Evolutionary conservation across 2,329 filamentous ascomycete species (phyloP).

Genomic region (Fusarium miscanthi): DNA sequence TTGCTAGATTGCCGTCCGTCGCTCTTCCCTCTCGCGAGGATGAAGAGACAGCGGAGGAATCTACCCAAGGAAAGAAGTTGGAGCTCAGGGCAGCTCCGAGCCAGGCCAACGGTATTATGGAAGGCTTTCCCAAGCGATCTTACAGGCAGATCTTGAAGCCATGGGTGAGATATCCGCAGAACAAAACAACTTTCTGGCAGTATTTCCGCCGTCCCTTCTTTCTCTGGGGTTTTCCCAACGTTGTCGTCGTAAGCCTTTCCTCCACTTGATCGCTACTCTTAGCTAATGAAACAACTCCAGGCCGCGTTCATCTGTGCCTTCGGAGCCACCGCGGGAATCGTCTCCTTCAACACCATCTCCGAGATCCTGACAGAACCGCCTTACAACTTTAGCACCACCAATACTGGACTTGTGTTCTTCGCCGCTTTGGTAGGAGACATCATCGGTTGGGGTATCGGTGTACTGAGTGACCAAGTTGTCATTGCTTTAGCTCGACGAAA

Average conservation of each 20-base stretch:
- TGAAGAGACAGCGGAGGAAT: not conserved
- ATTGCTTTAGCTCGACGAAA: not conserved
- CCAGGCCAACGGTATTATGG: rapidly evolving
- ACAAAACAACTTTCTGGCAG: not conserved
- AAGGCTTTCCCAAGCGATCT: not conserved
- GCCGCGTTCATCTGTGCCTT: not conserved
- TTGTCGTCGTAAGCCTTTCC: not conserved
- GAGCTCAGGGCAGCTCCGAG: not conserved
- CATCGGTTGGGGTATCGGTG: not conserved
- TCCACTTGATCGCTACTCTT: rapidly evolving
- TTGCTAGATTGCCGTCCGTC: rapidly evolving
- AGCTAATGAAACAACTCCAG: not conserved
- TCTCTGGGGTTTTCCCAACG: not conserved
- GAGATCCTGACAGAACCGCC: not conserved
- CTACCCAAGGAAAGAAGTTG: rapidly evolving
- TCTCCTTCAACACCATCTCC: not conserved
- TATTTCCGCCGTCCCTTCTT: not conserved
- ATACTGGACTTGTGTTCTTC: rapidly evolving
- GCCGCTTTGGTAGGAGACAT: not conserved
- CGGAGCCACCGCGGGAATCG: not conserved
- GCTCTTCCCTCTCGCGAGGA: rapidly evolving
- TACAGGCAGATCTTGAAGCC: not conserved
- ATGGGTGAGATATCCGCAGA: not conserved
- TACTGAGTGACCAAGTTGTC: not conserved
- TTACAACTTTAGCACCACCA: not conserved